Base-by-base conservation (phyloP, 2,329 filamentous ascomycete genomes). In the Colletotrichum simmondsii region DNA sequence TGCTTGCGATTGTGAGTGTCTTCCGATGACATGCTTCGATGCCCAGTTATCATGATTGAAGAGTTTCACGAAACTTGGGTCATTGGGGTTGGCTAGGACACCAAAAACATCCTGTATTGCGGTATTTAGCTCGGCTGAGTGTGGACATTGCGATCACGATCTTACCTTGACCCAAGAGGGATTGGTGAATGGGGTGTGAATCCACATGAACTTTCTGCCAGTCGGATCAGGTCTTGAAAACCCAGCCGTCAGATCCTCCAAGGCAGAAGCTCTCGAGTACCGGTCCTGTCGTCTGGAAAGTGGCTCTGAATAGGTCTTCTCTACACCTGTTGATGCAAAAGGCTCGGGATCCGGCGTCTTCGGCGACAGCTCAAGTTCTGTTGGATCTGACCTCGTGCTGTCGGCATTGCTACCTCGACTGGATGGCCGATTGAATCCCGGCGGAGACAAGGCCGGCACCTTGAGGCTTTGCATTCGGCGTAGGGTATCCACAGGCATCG, bases 181-280 rank as follows among this genome's bases (percentile, higher is more conserved):
- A 64, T 90, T 90, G 10, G 88, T 90, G 32, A 86, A 90, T 0
- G 88, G 87, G 22, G 89, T 75, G 78, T 91, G 89, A 59, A 90
- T 85, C 89, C 89, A 91, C 75, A 87, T 85, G 75, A 90, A 90
- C 77, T 87, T 89, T 28, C 86, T 83, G 2, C 78, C 75, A 2
- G 22, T 6, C 2, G 81, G 80, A 60, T 83, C 78, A 0, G 84
- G 84, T 30, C 84, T 77, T 4, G 83, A 84, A 74, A 85, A 85
- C 0, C 83, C 84, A 1, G 83, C 83, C 0, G 80, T 78, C 49
- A 80, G 71, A 35, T 83, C 81, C 16, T 80, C 77, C 4, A 81
- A 62, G 6, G 76, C 75, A 1, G 74, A 72, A 28, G 16, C 24
- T 5, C 53, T 42, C 5, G 66, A 73, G 12, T 16, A 52, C 19